phyloP scores from a whole-genome alignment of 345 rosid species.

The Raphanus raphanistrum region DNA sequence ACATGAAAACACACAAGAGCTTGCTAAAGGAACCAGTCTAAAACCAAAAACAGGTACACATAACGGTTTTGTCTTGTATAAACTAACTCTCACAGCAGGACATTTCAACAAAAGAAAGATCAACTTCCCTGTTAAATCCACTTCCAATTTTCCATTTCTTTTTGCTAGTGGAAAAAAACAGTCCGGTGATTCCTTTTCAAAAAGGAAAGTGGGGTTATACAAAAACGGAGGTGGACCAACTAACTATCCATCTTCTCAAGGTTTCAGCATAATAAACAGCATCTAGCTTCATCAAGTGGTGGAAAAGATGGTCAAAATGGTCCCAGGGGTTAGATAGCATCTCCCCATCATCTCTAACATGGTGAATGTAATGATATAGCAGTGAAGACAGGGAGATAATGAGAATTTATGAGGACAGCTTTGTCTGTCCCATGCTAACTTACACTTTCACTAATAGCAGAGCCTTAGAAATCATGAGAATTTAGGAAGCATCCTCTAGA shows the following conservation, averaged over 20 bases:
- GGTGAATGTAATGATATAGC: constrained; percentile 24
- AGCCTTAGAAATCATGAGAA: neutral
- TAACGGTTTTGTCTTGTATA: too few relatives aligned
- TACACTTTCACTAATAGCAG: neutral
- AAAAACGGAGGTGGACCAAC: constrained; percentile 23
- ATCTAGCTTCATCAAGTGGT: constrained; percentile 35
- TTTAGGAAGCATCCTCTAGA: neutral
- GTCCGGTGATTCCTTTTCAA: neutral
- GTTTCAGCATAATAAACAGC: constrained; percentile 17
- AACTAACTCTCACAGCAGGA: too few relatives aligned
- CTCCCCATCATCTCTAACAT: constrained; percentile 33
- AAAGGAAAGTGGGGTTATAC: constrained; percentile 27
- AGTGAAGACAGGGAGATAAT: constrained; percentile 15
- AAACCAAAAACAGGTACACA: neutral
- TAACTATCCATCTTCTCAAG: constrained; percentile 15
- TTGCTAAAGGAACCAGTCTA: neutral
- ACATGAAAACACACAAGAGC: constrained; percentile 1
- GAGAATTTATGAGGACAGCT: constrained; percentile 22
- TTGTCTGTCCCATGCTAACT: constrained; percentile 20
- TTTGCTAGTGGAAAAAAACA: too few relatives aligned
- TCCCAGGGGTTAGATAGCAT: constrained; percentile 30
- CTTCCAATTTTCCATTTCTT: too few relatives aligned
- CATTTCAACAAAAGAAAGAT: too few relatives aligned
- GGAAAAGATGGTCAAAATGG: constrained; percentile 35
- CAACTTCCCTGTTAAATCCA: too few relatives aligned